Base-by-base conservation (phyloP, 805 yeast genomes). In the Metschnikowia matae region DNA sequence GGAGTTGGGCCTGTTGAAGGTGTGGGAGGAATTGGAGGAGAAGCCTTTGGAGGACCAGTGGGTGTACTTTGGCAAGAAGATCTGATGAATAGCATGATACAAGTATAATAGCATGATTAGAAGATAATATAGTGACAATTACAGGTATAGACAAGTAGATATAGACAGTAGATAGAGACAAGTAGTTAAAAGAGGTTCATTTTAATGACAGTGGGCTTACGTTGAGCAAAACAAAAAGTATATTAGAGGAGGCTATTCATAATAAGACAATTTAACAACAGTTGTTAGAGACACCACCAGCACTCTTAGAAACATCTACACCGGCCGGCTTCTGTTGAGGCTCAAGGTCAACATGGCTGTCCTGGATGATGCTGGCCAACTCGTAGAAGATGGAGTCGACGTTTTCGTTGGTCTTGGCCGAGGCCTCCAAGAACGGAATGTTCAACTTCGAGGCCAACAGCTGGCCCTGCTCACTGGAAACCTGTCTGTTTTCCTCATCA, bases 351-450 rank as follows among this genome's bases (percentile, higher is more conserved):
- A 76, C 80, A 48, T 84, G 83, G 68, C 86, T 87, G 48, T 89
- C 96, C 72, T 87, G 87, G 63, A 91, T 89, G 60, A 88, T 77
- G 39, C 85, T 81, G 11, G 97, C 97, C 63, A 94, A 79, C 60
- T 89, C 87, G 71, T 87, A 85, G 74, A 94, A 94, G 43, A 96
- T 84, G 51, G 89, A 89, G 63, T 89, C 96, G 54, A 94, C 99
- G 63, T 91, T 90, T 52, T 83, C 84, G 62, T 90, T 91, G 44
- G 91, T 85, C 77, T 94, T 94, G 37, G 99, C 99, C 71, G 94
- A 84, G 31, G 98, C 95, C 75, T 94, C 99, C 64, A 94, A 78
- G 70, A 94, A 94, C 31, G 96, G 96, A 49, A 94, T 78, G 49
- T 88, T 88, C 59, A 94, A 78, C 68, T 87, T 95, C 52, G 83